Base-by-base conservation (phyloP, 805 yeast species). In the Barnettozyma californica region DNA sequence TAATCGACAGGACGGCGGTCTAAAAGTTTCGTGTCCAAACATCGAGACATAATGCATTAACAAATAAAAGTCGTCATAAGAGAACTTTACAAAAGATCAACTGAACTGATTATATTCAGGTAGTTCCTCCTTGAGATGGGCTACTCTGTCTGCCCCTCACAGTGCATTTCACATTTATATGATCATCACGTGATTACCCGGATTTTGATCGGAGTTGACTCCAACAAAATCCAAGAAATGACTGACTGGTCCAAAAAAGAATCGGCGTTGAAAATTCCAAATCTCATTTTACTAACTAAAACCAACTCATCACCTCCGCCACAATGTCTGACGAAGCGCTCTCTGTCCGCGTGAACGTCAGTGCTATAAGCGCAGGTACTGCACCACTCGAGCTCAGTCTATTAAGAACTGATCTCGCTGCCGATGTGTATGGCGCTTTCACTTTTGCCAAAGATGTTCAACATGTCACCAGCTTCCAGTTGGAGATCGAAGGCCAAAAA, bases 381-480 rank as follows among this genome's bases (percentile, higher is more conserved):
- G 48, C 52, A 46, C 56, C 58, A 4, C 34, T 56, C 14, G 56
- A 53, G 48, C 26, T 57, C 11, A 49, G 53, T 27, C 39, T 59
- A 21, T 44, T 46, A 10, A 62, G 64, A 49, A 44, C 48, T 43
- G 89, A 81, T 52, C 64, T 81, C 18, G 59, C 85, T 44, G 67
- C 73, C 40, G 87, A 83, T 47, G 70, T 87, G 43, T 74, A 70
- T 52, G 80, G 79, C 59, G 74, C 84, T 14, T 65, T 87, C 44
- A 66, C 74, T n/a, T 66, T 79, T n/a, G 65, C 80, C 27, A 78
- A 84, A 9, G 70, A 71, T 23, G 76, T 84, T 39, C 74, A 74
- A 55, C 83, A 80, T 43, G 73, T 76, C 56, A 83, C 95, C 27
- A 76, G 80, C 55, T 88, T 78, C 60, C 65, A 73, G 3, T 68